These are phyloP conservation scores for Penicillium sp. DNA, from an alignment of 2,329 filamentous ascomycete genomes.

Conservation along the genomic window DNA sequence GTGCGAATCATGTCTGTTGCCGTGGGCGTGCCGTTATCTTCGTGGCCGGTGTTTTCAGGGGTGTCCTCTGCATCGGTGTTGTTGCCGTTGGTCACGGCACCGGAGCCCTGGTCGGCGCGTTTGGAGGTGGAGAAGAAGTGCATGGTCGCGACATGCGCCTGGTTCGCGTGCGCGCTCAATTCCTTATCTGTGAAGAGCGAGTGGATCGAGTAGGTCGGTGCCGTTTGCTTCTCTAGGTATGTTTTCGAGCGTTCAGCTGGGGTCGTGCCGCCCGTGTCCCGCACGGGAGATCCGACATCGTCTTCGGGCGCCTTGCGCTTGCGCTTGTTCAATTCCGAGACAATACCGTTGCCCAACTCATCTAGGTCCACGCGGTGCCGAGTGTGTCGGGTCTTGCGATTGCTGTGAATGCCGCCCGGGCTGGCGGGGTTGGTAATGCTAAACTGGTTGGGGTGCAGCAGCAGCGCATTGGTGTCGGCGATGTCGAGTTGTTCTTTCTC, in stretches of 20 bases:
- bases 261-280: constrained; percentile 51
- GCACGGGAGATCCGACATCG: constrained; percentile 62
- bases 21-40: constrained; percentile 45
- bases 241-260: constrained; percentile 59
- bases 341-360: constrained; percentile 53
- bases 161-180: constrained; percentile 64
- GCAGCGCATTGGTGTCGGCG: constrained; percentile 67
- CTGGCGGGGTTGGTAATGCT: constrained; percentile 67
- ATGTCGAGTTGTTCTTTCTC: constrained; percentile 71
- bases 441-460: constrained; percentile 69
- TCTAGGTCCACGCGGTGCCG: constrained; percentile 62
- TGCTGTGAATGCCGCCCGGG: constrained; percentile 63
- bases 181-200: constrained; percentile 71
- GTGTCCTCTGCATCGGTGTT: constrained; percentile 47
- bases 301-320: constrained; percentile 65
- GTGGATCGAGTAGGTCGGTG: constrained; percentile 64
- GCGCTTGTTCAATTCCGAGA: constrained; percentile 56
- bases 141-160: constrained; percentile 63
- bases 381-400: constrained; percentile 66
- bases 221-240: constrained; percentile 60
- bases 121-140: constrained; percentile 63
- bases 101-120: constrained; percentile 45
- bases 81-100: constrained; percentile 44
- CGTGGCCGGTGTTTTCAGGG: constrained; percentile 43
- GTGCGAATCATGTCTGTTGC: constrained; percentile 65